Conservation (phyloP, 2,329 filamentous ascomycete species). For the Curvularia eragrostidis region DNA sequence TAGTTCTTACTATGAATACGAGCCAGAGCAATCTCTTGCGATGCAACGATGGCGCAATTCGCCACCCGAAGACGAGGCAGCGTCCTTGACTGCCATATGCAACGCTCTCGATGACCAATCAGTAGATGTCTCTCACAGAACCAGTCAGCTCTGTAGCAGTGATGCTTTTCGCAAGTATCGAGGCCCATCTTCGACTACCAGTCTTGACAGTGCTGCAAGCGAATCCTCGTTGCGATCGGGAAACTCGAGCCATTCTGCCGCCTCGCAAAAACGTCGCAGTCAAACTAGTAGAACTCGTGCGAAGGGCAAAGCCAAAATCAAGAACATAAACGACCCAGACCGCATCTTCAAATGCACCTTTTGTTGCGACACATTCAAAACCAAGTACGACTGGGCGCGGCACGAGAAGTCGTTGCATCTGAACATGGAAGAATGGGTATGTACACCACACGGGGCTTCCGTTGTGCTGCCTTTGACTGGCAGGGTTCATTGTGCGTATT, state of each 20-base stretch:
- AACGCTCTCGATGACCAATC: slow-evolving; percentile 57
- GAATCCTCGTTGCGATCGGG: slow-evolving; percentile 56
- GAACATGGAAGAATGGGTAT: slow-evolving; percentile 51
- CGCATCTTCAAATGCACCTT: slow-evolving; percentile 41
- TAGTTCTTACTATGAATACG: slow-evolving; percentile 1
- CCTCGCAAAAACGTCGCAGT: slow-evolving; percentile 51
- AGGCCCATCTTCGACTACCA: slow-evolving; percentile 55
- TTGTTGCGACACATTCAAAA: slow-evolving; percentile 39
- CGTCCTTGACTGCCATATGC: slow-evolving; percentile 66
- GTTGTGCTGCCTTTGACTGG: slow-evolving; percentile 62
- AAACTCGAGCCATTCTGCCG: slow-evolving; percentile 52
- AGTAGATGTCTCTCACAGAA: slow-evolving; percentile 12
- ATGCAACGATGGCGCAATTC: slow-evolving; percentile 71
- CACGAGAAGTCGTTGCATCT: slow-evolving; percentile 41
- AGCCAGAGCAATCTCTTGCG: slow-evolving; percentile 39
- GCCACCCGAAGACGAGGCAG: slow-evolving; percentile 70
- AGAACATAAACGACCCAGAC: slow-evolving; percentile 18
- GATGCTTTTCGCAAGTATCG: slow-evolving; percentile 36
- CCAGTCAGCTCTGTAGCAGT: slow-evolving; percentile 32
- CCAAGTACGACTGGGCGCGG: slow-evolving; percentile 39
- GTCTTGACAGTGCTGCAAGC: slow-evolving; percentile 53
- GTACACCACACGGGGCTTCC: slow-evolving; percentile 61
- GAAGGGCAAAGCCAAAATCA: slow-evolving; percentile 13
- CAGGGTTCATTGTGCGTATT: slow-evolving; percentile 63
- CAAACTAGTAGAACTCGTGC: slow-evolving; percentile 14